These are phyloP conservation scores for Penicillium sp. DNA, from an alignment of 2,329 filamentous ascomycete genomes.

Conservation along the genomic window DNA sequence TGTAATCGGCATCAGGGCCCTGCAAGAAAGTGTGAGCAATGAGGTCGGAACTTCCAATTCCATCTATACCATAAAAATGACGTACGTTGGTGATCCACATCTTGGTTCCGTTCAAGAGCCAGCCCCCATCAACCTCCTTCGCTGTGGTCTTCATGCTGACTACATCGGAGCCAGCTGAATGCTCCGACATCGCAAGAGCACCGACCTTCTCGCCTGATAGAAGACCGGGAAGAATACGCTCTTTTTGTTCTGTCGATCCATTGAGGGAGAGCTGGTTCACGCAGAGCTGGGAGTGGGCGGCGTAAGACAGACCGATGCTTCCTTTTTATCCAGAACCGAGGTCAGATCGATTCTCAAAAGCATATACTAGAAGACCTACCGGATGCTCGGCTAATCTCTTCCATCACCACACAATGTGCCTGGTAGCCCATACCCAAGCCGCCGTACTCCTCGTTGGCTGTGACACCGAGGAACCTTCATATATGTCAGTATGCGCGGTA, in stretches of 20 bases:
- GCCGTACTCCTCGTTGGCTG: slow-evolving; percentile 87
- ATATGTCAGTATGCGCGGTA: slow-evolving; percentile 1
- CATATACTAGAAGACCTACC: slow-evolving; percentile 44
- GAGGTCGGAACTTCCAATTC: background rate
- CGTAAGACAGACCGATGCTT: slow-evolving; percentile 74
- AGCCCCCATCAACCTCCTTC: slow-evolving; percentile 77
- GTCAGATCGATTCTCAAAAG: background rate
- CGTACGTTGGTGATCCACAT: slow-evolving; percentile 98
- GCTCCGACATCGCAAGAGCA: slow-evolving; percentile 92
- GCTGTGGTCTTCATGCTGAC: slow-evolving; percentile 92
- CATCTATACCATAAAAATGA: background rate
- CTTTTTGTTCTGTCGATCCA: slow-evolving; percentile 74
- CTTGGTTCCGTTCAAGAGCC: slow-evolving; percentile 82
- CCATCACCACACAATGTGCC: slow-evolving; percentile 92
- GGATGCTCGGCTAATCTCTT: slow-evolving; percentile 86
- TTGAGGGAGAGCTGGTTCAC: slow-evolving; percentile 96
- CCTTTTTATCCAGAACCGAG: slow-evolving; percentile 22
- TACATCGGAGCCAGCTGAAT: slow-evolving; percentile 86
- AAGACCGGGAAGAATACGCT: slow-evolving; percentile 73
- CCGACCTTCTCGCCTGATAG: slow-evolving; percentile 79
- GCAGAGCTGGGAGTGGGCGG: slow-evolving; percentile 92
- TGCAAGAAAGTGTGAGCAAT: slow-evolving; percentile 16
- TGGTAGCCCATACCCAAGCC: slow-evolving; percentile 92
- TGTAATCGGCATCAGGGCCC: slow-evolving; percentile 83
- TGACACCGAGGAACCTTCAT: slow-evolving; percentile 78